Evolutionary conservation across 2,329 filamentous ascomycete species (phyloP), one percentile per base, ranked within the genome.

Genomic region (Colletotrichum spaethianum): DNA sequence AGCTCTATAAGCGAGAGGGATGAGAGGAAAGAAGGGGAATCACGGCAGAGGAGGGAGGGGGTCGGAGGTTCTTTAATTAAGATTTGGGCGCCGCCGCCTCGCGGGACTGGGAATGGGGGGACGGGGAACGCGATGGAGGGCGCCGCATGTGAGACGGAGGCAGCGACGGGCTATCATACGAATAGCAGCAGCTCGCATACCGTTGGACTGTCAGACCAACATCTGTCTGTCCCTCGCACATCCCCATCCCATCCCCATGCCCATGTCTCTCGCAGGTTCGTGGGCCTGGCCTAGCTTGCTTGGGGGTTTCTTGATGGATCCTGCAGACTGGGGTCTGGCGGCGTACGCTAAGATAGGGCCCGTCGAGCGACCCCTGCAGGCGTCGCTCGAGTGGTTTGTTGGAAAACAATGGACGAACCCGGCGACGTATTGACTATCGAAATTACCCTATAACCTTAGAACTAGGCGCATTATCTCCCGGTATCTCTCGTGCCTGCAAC

Each of bases 41-140:
- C 44, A 59, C 65, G 44, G 26, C 44, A 9, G 40, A 9, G 20
- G 33, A 8, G 5, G 61, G 20, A 23, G 48, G 59, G 70, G 48
- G n/a, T 44, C 55, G 46, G 65, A 57, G 44, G 65, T 69, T 69
- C 52, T 72, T 72, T 72, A 72, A 72, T 60, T 42, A 63, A 55
- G 52, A 57, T 63, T 56, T 59, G 33, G 52, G 65, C 38, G 60
- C 65, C 69, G 65, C n/a, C 23, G 48, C 28, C 57, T 60, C n/a
- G 33, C 55, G 55, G 55, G 55, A 57, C 48, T 53, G 31, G 53
- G 33, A 36, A 36, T 8, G 28, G 23, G 23, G 31, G 63, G 55
- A 67, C 63, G 55, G 55, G 38, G 46, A 60, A 60, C 36, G 55
- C 55, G 63, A 46, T 60, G 33, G 46, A 42, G 46, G 48, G 38